A percentile compares a stretch with the other conserved stretches of the same genome.
phyloP scores from a whole-genome alignment of 495 filamentous ascomycete genomes.

The Hypoxylon subgilvum region DNA sequence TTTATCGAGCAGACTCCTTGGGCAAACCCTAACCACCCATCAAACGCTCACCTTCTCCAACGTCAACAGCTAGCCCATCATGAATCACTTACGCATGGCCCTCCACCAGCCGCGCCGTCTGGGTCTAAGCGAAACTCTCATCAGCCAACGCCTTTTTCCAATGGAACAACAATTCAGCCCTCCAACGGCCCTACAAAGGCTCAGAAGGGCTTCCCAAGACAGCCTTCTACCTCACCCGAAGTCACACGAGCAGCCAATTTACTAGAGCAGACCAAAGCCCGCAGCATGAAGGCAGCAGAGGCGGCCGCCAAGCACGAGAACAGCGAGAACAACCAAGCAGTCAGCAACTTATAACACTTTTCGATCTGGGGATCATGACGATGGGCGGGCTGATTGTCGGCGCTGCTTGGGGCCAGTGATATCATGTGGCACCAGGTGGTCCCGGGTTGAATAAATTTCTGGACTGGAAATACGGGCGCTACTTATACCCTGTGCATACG shows the following conservation, averaged over 20 bases:
- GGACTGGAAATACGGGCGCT: conserved; percentile 34
- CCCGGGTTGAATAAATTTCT: conserved; percentile 32
- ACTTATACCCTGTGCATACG: conserved; percentile 44
- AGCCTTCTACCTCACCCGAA: conserved; percentile 39
- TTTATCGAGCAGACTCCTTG: conserved; percentile 84
- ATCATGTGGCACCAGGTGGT: background rate
- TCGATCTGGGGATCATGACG: conserved; percentile 1
- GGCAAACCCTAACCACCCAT: conserved; percentile 86
- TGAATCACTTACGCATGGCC: conserved; percentile 24
- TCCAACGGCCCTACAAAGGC: conserved; percentile 33
- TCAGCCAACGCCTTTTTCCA: conserved; percentile 39
- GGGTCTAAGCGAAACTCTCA: conserved; percentile 43
- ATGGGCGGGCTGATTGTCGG: conserved; percentile 8
- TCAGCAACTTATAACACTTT: conserved; percentile 23
- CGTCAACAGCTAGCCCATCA: conserved; percentile 48
- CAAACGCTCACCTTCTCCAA: conserved; percentile 59
- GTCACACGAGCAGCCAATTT: conserved; percentile 40
- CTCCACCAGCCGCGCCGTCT: conserved; percentile 34
- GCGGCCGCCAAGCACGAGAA: conserved; percentile 26
- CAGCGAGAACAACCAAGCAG: conserved; percentile 28
- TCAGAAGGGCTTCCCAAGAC: conserved; percentile 30
- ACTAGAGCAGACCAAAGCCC: conserved; percentile 38
- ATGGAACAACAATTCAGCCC: conserved; percentile 36
- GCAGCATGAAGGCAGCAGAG: conserved; percentile 36
- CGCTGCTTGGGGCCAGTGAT: conserved; percentile 1